A percentile compares a stretch with the other conserved stretches of the same genome.
Conservation (phyloP, 2,329 filamentous ascomycete species). For the Pochonia chlamydosporia region DNA sequence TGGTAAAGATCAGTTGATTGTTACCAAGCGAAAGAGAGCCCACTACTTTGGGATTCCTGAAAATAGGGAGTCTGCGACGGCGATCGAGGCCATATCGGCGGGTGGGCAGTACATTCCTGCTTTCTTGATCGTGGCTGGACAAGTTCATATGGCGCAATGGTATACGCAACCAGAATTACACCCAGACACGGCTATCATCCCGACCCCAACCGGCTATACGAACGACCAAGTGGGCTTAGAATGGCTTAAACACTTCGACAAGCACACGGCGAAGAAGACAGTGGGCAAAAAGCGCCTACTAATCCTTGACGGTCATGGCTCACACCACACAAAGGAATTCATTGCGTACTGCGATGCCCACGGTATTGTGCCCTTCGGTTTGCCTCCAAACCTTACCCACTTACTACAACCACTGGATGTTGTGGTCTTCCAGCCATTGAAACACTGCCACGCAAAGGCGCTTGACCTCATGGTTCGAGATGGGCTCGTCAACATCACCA, state of each 20-base stretch:
- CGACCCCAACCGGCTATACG: constrained; percentile 3
- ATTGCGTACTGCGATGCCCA: too few relatives aligned
- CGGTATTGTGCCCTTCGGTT: constrained; percentile 8
- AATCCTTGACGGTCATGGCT: too few relatives aligned
- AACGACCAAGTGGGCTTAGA: constrained; percentile 5
- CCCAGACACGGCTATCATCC: constrained; percentile 1
- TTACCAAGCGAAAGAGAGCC: too few relatives aligned
- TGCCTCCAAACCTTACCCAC: constrained; percentile 6
- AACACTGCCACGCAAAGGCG: constrained; percentile 6
- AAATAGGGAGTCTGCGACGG: constrained; percentile 7
- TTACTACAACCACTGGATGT: constrained; percentile 4
- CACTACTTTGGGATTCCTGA: too few relatives aligned
- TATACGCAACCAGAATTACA: constrained; percentile 2
- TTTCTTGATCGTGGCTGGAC: constrained; percentile 1
- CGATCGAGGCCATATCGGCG: constrained; percentile 9
- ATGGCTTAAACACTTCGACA: too few relatives aligned
- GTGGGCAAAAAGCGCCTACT: too few relatives aligned
- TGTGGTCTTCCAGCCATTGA: constrained; percentile 5
- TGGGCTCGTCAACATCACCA: constrained; percentile 1
- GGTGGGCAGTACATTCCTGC: neutral
- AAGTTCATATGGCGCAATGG: constrained; percentile 1
- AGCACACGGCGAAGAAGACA: too few relatives aligned
- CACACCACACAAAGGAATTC: too few relatives aligned
- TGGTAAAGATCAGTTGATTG: too few relatives aligned
- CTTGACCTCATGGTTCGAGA: neutral